Evolutionary conservation across 495 filamentous ascomycete species (phyloP).

Genomic region (Aspergillus egyptiacus): DNA sequence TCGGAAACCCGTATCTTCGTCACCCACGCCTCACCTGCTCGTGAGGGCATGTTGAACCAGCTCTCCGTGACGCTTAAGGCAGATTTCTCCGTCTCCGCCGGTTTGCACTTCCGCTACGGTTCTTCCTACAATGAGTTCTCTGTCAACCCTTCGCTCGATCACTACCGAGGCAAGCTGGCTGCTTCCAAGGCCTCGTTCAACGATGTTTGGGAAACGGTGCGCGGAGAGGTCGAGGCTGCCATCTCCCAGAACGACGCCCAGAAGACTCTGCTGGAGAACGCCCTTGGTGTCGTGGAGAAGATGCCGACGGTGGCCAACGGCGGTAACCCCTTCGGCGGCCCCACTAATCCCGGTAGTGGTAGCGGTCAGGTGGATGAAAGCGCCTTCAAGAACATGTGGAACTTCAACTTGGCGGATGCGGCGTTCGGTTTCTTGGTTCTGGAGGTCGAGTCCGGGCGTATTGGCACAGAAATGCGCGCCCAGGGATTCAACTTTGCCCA

Average conservation of each 20-base stretch:
- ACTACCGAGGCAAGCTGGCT: conserved; percentile 99
- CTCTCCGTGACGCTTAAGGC: conserved; percentile 96
- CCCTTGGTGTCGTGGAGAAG: conserved; percentile 83
- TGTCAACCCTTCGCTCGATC: conserved; percentile 95
- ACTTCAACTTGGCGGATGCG: conserved; percentile 97
- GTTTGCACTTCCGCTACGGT: conserved; percentile 97
- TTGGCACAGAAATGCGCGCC: conserved; percentile 96
- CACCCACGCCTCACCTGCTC: conserved; percentile 93
- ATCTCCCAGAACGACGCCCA: conserved; percentile 90
- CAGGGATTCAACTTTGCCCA: conserved; percentile 99
- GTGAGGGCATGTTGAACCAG: conserved; percentile 96
- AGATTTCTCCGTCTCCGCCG: conserved; percentile 96
- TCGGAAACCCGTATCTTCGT: conserved; percentile 97
- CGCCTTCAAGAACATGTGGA: conserved; percentile 99
- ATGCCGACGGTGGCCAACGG: conserved; percentile 94
- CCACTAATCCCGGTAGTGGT: conserved; percentile 60
- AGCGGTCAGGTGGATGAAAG: conserved; percentile 95
- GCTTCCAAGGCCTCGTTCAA: conserved; percentile 98
- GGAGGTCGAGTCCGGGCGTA: conserved; percentile 88
- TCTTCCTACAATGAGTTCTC: conserved; percentile 99
- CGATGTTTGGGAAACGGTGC: conserved; percentile 99
- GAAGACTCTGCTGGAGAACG: conserved; percentile 82
- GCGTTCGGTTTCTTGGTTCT: conserved; percentile 94
- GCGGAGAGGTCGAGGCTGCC: conserved; percentile 86
- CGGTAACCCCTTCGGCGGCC: conserved; percentile 92